These are phyloP conservation scores for Graphium sp. DNA, from an alignment of 2,329 filamentous ascomycete species.

Conservation along the genomic window DNA sequence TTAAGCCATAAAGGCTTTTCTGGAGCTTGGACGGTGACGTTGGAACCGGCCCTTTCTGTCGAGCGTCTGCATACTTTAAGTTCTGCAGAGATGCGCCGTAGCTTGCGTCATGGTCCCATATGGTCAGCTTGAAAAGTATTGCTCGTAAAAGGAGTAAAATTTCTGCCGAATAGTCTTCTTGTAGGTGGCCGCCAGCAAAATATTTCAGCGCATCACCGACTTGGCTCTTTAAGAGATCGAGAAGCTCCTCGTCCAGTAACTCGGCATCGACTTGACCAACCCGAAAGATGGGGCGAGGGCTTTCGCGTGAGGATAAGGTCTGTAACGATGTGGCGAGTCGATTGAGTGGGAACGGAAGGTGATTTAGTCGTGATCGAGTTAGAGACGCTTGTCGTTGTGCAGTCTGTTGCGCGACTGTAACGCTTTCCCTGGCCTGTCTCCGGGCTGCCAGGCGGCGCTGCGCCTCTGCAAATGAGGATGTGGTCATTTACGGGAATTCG, in stretches of 20 bases:
- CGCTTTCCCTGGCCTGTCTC: slow-evolving; percentile 53
- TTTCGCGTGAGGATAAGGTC: slow-evolving; percentile 53
- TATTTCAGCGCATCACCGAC: slow-evolving; percentile 81
- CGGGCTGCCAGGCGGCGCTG: slow-evolving; percentile 75
- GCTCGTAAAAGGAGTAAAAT: slow-evolving; percentile 63
- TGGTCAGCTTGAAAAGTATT: slow-evolving; percentile 79
- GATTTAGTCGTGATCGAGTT: slow-evolving; percentile 34
- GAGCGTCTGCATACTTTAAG: slow-evolving; percentile 74
- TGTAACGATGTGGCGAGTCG: slow-evolving; percentile 50
- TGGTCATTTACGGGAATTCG: no score
- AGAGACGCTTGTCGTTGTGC: slow-evolving; percentile 31
- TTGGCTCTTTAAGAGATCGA: slow-evolving; percentile 71
- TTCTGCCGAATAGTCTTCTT: slow-evolving; percentile 78
- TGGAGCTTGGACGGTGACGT: slow-evolving; percentile 64
- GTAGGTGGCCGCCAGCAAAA: slow-evolving; percentile 55
- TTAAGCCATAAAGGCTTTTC: slow-evolving; percentile 66
- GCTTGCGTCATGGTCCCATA: slow-evolving; percentile 93
- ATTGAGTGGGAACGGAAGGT: slow-evolving; percentile 46
- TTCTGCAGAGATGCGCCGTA: slow-evolving; percentile 92
- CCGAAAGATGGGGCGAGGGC: slow-evolving; percentile 71
- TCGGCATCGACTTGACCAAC: slow-evolving; percentile 95
- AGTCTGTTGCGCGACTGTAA: slow-evolving; percentile 31
- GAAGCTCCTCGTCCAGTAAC: slow-evolving; percentile 80
- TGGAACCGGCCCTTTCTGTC: slow-evolving; percentile 43
- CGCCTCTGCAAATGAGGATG: slow-evolving; percentile 66